Percentiles rank a stretch among this genome's conserved stretches.
Conservation (phyloP, 1,284 basidiomycete genomes). For the Apiotrichum laibachii region DNA sequence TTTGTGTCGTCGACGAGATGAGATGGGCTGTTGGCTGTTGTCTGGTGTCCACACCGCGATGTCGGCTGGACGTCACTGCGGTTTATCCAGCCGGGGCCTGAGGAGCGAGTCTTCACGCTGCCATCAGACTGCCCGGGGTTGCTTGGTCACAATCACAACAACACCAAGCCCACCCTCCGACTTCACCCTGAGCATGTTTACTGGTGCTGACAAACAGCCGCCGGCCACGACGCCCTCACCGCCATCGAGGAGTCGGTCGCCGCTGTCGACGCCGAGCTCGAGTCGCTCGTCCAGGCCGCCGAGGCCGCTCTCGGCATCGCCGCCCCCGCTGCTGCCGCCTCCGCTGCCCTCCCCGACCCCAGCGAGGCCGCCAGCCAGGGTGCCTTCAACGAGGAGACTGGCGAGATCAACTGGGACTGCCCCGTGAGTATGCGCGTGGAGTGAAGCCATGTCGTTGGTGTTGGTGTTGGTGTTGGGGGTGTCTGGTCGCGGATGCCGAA, state of each 20-base stretch:
- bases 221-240: not conserved
- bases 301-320: constrained; percentile 13
- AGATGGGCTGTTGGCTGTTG: too few species aligned
- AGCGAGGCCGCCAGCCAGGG: constrained; percentile 40
- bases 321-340: not conserved
- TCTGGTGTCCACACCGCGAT: too few species aligned
- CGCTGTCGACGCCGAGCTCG: constrained; percentile 10
- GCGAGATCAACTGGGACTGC: constrained; percentile 98
- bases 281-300: constrained; percentile 11
- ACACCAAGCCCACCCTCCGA: not conserved
- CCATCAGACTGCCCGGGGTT: too few species aligned
- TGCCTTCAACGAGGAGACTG: constrained; percentile 83
- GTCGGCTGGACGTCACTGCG: too few species aligned
- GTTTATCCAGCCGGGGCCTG: too few species aligned
- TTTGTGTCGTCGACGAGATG: not conserved
- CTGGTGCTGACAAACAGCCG: not conserved
- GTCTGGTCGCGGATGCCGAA: too few species aligned
- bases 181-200: too few species aligned
- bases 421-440: constrained; percentile 53
- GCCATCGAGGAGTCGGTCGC: constrained; percentile 2
- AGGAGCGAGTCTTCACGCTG: too few species aligned
- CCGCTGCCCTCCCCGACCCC: constrained; percentile 3
- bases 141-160: not conserved
- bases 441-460: not conserved
- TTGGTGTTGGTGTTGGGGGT: too few species aligned